phyloP scores from a whole-genome alignment of 345 rosid species.

The Eutrema japonicum region DNA sequence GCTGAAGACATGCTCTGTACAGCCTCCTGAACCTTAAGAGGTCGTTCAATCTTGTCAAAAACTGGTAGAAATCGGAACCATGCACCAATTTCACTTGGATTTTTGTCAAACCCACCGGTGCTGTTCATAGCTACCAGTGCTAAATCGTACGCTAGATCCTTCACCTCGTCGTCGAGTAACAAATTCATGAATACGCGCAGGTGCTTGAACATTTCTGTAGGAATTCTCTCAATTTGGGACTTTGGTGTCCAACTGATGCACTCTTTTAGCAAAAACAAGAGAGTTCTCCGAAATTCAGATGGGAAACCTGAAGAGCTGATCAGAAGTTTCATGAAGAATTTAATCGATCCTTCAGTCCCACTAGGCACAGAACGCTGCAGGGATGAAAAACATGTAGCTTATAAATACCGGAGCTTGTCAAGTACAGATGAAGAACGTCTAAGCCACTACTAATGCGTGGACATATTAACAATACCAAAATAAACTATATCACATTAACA shows the following conservation, averaged over 20 bases:
- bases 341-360: constrained; percentile 82
- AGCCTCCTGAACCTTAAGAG: constrained; percentile 52
- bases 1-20: constrained; percentile 60
- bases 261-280: constrained; percentile 69
- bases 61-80: constrained; percentile 86
- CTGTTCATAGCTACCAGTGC: constrained; percentile 80
- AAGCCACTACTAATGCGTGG: constrained; percentile 14
- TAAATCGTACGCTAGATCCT: constrained; percentile 64
- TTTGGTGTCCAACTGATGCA: constrained; percentile 56
- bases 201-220: constrained; percentile 78
- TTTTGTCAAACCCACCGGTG: constrained; percentile 87
- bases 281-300: constrained; percentile 58
- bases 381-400: constrained; percentile 34
- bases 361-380: constrained; percentile 69
- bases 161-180: constrained; percentile 52
- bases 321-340: constrained; percentile 70
- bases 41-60: constrained; percentile 45
- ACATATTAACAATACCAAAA: constrained; percentile 5
- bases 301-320: constrained; percentile 58
- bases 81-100: constrained; percentile 60
- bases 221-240: constrained; percentile 45
- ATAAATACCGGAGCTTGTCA: constrained; percentile 2
- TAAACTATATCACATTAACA: background rate
- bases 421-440: constrained; percentile 7
- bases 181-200: constrained; percentile 64